A percentile compares a stretch with the other conserved stretches of the same genome.
phyloP scores from a whole-genome alignment of 2,329 filamentous ascomycete species.

The Aschersonia sp. region DNA sequence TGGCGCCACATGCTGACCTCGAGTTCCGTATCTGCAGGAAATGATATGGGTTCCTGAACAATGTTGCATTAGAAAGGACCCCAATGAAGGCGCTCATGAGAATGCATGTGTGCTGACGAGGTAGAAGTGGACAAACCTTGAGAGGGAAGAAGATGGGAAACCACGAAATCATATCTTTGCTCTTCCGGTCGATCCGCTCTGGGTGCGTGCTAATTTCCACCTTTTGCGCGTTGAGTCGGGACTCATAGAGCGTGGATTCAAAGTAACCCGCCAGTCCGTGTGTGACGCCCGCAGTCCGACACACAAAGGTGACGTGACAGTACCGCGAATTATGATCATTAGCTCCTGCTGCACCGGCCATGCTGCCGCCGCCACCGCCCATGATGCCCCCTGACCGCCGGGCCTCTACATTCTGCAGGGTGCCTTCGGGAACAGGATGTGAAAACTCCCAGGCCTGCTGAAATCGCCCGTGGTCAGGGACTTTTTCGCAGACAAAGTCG shows the following conservation, averaged over 20 bases:
- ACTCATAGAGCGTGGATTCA: constrained; percentile 80
- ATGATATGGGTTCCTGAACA: constrained; percentile 61
- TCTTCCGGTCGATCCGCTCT: constrained; percentile 81
- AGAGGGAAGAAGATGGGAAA: constrained; percentile 97
- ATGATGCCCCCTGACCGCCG: constrained; percentile 49
- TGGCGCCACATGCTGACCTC: constrained; percentile 92
- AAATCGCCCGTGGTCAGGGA: constrained; percentile 46
- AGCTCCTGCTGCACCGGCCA: constrained; percentile 60
- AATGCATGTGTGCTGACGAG: neutral
- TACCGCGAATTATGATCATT: constrained; percentile 89
- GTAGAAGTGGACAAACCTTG: constrained; percentile 41
- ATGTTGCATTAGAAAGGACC: neutral
- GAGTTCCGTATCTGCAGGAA: constrained; percentile 72
- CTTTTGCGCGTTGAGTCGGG: constrained; percentile 28
- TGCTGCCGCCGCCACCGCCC: constrained; percentile 55
- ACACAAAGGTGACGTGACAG: constrained; percentile 64
- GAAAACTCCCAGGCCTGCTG: constrained; percentile 69
- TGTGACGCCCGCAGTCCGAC: constrained; percentile 64
- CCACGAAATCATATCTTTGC: constrained; percentile 97
- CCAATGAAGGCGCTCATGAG: neutral
- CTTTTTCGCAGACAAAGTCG: constrained; percentile 62
- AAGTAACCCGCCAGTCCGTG: constrained; percentile 93
- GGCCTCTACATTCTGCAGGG: constrained; percentile 39
- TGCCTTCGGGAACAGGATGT: constrained; percentile 52
- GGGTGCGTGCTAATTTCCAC: constrained; percentile 89